Evolutionary conservation across 2,329 filamentous ascomycete species (phyloP), one percentile per base, ranked within the genome.

Genomic region (Arachnomyces sp.): DNA sequence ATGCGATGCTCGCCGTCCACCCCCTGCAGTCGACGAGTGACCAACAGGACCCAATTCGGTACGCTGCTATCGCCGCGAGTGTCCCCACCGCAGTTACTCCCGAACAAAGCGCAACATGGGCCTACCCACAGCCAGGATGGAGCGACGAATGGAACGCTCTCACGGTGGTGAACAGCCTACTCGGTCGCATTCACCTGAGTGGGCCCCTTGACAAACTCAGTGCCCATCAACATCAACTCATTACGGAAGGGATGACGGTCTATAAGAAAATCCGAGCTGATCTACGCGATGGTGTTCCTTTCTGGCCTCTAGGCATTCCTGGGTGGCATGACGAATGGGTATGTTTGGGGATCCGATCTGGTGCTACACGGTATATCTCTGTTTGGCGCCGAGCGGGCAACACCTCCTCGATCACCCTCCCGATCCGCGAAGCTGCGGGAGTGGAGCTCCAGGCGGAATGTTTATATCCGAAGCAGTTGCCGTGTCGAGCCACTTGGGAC

Each of bases 1-100:
- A 63, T 31, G 58, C 58, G 4, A 57, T 62, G 56, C 45, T 63
- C 1, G 44, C 51, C 2, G 44, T 52, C 0, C 59, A 61, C 18
- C 40, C 59, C 0, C 31, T 65, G 0, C 61, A 65, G 28, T 60
- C 55, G 0, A 63, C 59, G 2, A 63, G 60, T 28, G 61, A 65
- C 40, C 61, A 63, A 40, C 56, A 63, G 32, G 47, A 62, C 30
- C 57, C 60, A 1, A 39, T 47, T 2, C 48, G 44, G 0, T 63
- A 63, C 34, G 52, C 54, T 0, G 55, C 57, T 3, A 59, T 63
- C 32, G 40, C 59, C 1, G 59, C 56, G 2, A 52, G 51, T 0
- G 31, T 54, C 2, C 55, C 59, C 1, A 63, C 60, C 1, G 59
- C 61, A 3, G 60, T 62, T 0, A 52, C 52, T 0, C 61, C 61